Percentiles rank a stretch among this genome's conserved stretches.
phyloP scores from a whole-genome alignment of 2,329 filamentous ascomycete species.

The Phaeosphaeriaceae sp. region DNA sequence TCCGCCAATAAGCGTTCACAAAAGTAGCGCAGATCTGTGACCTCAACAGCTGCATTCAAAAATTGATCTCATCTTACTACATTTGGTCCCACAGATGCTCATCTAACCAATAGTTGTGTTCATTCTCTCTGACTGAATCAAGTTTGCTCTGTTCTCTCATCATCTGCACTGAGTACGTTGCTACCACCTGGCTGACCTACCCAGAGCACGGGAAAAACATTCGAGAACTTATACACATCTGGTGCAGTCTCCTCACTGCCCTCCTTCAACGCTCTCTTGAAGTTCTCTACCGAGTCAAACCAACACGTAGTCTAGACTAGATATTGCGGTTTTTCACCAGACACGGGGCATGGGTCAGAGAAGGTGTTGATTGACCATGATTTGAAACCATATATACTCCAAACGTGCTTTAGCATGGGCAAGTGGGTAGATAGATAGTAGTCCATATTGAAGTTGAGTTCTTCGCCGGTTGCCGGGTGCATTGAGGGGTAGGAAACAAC shows the following conservation, averaged over 20 bases:
- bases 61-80: no score
- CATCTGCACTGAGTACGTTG: not conserved
- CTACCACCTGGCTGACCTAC: slow-evolving; percentile 9
- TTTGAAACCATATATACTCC: slow-evolving; percentile 47
- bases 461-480: slow-evolving; percentile 45
- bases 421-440: slow-evolving; percentile 56
- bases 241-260: slow-evolving; percentile 8
- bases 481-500: slow-evolving; percentile 22
- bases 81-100: not conserved
- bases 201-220: slow-evolving; percentile 22
- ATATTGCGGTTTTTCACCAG: slow-evolving; percentile 20
- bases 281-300: slow-evolving; percentile 15
- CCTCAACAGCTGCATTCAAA: no score
- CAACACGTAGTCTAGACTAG: slow-evolving; percentile 17
- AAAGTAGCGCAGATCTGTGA: not conserved
- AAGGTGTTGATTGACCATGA: slow-evolving; percentile 23
- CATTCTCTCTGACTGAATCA: no score
- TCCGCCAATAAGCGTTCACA: slow-evolving; percentile 24
- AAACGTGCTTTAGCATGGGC: slow-evolving; percentile 49
- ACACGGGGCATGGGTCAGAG: slow-evolving; percentile 18
- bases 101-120: not conserved
- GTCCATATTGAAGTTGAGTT: slow-evolving; percentile 51
- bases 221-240: slow-evolving; percentile 25
- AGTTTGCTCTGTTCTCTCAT: slow-evolving; percentile 4
- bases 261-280: slow-evolving; percentile 18